phyloP scores from a whole-genome alignment of 192 early-diverging fungal genomes.

The Coemansia sp. region DNA sequence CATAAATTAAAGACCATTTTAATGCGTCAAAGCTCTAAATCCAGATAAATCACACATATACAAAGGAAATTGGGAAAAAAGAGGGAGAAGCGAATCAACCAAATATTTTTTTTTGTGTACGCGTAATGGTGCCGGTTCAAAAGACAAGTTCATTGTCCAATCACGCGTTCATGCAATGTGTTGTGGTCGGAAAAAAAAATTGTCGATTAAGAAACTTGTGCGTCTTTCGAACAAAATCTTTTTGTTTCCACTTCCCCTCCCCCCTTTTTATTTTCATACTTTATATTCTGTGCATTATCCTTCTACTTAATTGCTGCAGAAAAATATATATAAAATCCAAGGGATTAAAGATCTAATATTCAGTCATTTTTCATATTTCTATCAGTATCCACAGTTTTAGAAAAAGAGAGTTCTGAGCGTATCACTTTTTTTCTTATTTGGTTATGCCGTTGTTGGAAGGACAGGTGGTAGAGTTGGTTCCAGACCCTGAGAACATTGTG shows the following conservation, averaged over 20 bases:
- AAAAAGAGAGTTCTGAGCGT: neutral
- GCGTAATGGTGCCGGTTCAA: too few species aligned
- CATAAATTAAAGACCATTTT: too few species aligned
- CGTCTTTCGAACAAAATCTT: conserved; percentile 3
- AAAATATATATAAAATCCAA: too few species aligned
- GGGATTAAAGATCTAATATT: neutral
- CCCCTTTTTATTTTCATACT: conserved; percentile 3
- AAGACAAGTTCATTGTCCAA: too few species aligned
- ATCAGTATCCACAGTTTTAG: neutral
- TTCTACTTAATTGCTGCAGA: too few species aligned
- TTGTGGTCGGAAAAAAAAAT: neutral
- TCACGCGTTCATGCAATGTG: neutral
- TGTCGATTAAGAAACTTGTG: conserved; percentile 1
- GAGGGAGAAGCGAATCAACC: neutral
- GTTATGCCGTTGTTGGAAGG: conserved; percentile 47
- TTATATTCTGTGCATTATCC: neutral
- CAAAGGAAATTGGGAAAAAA: neutral
- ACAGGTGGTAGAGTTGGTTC: conserved; percentile 10
- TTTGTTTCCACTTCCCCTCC: conserved; percentile 1
- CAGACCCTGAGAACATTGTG: neutral
- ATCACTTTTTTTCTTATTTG: conserved; percentile 4
- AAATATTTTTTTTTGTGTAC: too few species aligned
- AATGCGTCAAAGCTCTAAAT: too few species aligned
- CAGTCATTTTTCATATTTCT: neutral
- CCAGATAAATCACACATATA: neutral